These are phyloP conservation scores for Lindgomyces ingoldianus DNA, from an alignment of 495 filamentous ascomycete species.

Conservation along the genomic window DNA sequence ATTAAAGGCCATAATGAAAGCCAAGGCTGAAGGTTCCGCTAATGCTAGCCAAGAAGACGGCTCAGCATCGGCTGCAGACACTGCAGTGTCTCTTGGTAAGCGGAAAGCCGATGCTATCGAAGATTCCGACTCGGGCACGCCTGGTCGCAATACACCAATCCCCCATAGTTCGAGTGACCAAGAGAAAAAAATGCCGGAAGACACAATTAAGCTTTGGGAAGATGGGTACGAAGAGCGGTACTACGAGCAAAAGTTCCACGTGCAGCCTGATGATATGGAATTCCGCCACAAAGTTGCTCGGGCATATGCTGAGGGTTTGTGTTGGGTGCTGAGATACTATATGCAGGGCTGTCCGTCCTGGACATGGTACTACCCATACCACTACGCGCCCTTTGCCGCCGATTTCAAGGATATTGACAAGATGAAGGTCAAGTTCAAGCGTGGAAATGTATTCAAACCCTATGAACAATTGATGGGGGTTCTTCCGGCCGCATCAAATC, in stretches of 20 bases:
- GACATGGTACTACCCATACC: slow-evolving; percentile 98
- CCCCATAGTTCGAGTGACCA: slow-evolving; percentile 50
- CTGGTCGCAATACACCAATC: slow-evolving; percentile 56
- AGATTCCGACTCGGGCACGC: slow-evolving; percentile 58
- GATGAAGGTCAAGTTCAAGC: slow-evolving; percentile 72
- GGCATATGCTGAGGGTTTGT: slow-evolving; percentile 93
- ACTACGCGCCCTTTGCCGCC: slow-evolving; percentile 95
- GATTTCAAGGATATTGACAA: slow-evolving; percentile 86
- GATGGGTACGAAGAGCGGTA: slow-evolving; percentile 92
- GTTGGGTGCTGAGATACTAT: slow-evolving; percentile 97
- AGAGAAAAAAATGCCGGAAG: slow-evolving; percentile 64
- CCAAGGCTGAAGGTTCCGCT: slow-evolving; percentile 36
- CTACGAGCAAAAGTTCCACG: slow-evolving; percentile 96
- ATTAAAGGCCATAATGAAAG: slow-evolving; percentile 77
- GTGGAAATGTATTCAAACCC: slow-evolving; percentile 82
- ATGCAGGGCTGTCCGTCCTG: slow-evolving; percentile 97
- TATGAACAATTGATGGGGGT: slow-evolving; percentile 99
- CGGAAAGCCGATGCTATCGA: slow-evolving; percentile 64
- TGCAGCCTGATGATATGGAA: slow-evolving; percentile 73
- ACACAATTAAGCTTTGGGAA: slow-evolving; percentile 92
- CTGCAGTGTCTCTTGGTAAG: slow-evolving; percentile 58
- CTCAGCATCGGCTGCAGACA: slow-evolving; percentile 33
- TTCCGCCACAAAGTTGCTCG: slow-evolving; percentile 92
- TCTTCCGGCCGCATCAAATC: slow-evolving; percentile 85
- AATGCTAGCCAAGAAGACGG: slow-evolving; percentile 20